Percentiles rank a stretch among this genome's conserved stretches.
Conservation (phyloP, 345 rosid species). For the Psidium friedrichsthalianum region DNA sequence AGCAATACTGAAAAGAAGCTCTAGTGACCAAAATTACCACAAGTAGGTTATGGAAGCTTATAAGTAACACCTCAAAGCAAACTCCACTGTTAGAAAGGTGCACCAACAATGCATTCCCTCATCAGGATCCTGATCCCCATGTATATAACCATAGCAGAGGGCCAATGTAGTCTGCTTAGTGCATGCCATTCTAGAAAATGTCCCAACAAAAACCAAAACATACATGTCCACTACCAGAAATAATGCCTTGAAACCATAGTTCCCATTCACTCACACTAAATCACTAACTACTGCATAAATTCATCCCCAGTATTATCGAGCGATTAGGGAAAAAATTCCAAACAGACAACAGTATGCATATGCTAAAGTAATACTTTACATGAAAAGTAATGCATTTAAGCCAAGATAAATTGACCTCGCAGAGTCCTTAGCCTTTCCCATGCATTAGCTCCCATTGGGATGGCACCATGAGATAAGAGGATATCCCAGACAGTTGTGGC, state of each 20-base stretch:
- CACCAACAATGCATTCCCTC: background rate
- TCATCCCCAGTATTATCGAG: background rate
- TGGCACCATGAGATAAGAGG: conserved; percentile 64
- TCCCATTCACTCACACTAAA: background rate
- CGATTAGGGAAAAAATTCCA: background rate
- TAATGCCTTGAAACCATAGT: background rate
- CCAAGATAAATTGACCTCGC: conserved; percentile 26
- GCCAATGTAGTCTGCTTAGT: background rate
- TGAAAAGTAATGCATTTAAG: background rate
- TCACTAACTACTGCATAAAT: background rate
- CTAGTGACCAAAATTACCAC: background rate
- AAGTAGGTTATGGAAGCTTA: background rate
- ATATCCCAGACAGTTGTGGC: conserved; percentile 67
- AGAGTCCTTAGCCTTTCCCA: conserved; percentile 84
- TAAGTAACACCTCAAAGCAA: background rate
- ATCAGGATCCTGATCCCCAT: background rate
- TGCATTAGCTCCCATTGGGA: conserved; percentile 80
- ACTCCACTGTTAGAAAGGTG: background rate
- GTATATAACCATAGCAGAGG: background rate
- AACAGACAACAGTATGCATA: background rate
- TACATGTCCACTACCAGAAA: background rate
- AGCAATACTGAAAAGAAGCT: background rate
- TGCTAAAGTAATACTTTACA: background rate
- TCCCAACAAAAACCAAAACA: background rate
- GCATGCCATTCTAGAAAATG: background rate